A percentile compares a stretch with the other conserved stretches of the same genome.
These are phyloP conservation scores for Cladosporium sp. DNA, from an alignment of 2,329 filamentous ascomycete species.

Conservation along the genomic window DNA sequence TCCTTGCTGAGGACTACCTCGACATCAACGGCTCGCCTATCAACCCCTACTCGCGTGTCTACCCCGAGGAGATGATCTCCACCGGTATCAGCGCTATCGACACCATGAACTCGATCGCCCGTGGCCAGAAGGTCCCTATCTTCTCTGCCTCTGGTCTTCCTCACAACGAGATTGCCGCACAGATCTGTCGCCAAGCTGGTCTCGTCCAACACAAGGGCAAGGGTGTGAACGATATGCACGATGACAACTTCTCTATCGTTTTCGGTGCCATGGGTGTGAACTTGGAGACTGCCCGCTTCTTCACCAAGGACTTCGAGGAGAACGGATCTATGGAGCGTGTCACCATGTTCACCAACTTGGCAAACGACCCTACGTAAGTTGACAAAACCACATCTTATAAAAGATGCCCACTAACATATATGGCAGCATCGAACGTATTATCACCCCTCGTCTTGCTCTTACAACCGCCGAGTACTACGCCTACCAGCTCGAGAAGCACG, in stretches of 20 bases:
- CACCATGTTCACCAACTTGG: slow-evolving; percentile 97
- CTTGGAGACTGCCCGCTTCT: slow-evolving; percentile 97
- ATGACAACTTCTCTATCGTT: slow-evolving; percentile 99
- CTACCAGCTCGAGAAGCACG: slow-evolving; percentile 99
- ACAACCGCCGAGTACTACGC: slow-evolving; percentile 99
- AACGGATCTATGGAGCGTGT: slow-evolving; percentile 97
- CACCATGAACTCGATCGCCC: slow-evolving; percentile 89
- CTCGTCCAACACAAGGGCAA: slow-evolving; percentile 88
- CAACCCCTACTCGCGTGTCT: slow-evolving; percentile 96
- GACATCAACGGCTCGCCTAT: slow-evolving; percentile 99
- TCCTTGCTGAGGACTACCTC: slow-evolving; percentile 94
- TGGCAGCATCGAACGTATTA: slow-evolving; percentile 93
- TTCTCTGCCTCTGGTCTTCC: slow-evolving; percentile 98
- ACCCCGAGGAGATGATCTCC: slow-evolving; percentile 99
- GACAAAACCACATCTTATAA: neutral
- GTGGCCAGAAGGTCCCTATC: slow-evolving; percentile 99
- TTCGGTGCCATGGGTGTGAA: slow-evolving; percentile 99
- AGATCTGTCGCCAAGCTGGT: slow-evolving; percentile 96
- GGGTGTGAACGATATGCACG: slow-evolving; percentile 92
- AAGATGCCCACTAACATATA: slow-evolving; percentile 26
- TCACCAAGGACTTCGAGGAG: slow-evolving; percentile 97
- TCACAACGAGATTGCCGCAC: slow-evolving; percentile 98
- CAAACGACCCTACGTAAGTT: slow-evolving; percentile 92
- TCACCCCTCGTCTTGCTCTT: slow-evolving; percentile 94
- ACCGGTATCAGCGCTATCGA: slow-evolving; percentile 99